Evolutionary conservation across 306 rosid genomes (phyloP), one percentile per base, ranked within the genome.

Genomic region (Cucumis cinereus): DNA sequence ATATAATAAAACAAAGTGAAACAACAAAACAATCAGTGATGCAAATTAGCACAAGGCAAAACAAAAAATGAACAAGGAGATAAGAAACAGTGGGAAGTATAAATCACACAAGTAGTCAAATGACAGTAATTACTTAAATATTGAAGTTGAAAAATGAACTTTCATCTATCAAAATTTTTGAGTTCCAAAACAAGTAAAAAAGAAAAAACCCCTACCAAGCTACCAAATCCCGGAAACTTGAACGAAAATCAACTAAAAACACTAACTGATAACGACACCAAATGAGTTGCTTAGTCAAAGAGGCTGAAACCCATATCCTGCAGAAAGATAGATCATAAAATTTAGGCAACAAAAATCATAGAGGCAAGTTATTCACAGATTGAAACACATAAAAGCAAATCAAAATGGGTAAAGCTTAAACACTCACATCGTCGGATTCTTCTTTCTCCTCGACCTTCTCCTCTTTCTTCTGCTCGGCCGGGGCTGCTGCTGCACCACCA

Each of bases 251-350:
- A 74, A 74, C 67, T 55, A 54, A 36, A 74, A 74, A 36, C 4
- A 56, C 77, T 74, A 74, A 56, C 63, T 73, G 49, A 73, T 15
- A 30, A 53, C 23, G 63, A 55, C 49, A 23, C 35, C 41, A 19
- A 40, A 22, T 43, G 28, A 41, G 55, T 45, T 30, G 54, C 72
- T 76, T 14, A 76, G 61, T 76, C 79, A 30, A 76, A 76, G 58
- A 76, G 79, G 59, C 79, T 76, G 72, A 76, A 76, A 16, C 79
- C 79, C 79, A 76, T 28, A 10, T 76, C 79, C 79, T 76, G 79
- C 73, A 76, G 45, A 49, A 63, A 61, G 41, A 45, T 41, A 1
- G 26, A n/a, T 7, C 43, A 76, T 26, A 38, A 14, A 60, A 24
- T 19, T 59, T 43, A 59, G 58, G 45, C 23, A 0, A 30, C 38